A percentile compares a stretch with the other conserved stretches of the same genome.
These are phyloP conservation scores for Metarhizium robertsii DNA, from an alignment of 2,329 filamentous ascomycete species.

Conservation along the genomic window DNA sequence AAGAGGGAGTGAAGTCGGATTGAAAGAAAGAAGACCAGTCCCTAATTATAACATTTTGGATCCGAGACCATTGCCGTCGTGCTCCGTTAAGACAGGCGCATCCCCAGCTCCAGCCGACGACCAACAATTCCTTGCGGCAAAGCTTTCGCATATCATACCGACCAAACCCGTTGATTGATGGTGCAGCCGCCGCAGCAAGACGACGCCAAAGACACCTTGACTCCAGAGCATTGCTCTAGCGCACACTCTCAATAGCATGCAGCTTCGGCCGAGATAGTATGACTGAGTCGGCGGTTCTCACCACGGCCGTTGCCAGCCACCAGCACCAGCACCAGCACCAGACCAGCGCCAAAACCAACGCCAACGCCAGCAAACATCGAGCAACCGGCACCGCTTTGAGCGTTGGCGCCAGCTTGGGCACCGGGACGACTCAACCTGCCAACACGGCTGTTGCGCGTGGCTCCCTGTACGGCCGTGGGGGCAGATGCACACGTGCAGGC, in stretches of 20 bases:
- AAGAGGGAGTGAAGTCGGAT: too few relatives aligned
- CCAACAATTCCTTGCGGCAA: not conserved
- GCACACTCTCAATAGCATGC: not conserved
- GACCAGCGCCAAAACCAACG: slow-evolving; percentile 3
- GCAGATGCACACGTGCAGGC: slow-evolving; percentile 2
- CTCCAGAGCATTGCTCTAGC: too few relatives aligned
- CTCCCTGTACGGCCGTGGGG: too few relatives aligned
- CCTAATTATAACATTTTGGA: not conserved
- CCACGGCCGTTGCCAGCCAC: slow-evolving; percentile 8
- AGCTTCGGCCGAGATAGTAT: slow-evolving; percentile 9
- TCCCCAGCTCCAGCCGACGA: not conserved
- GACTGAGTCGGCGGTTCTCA: slow-evolving; percentile 19
- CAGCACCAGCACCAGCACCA: slow-evolving; percentile 1
- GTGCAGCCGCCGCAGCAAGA: too few relatives aligned
- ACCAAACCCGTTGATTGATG: too few relatives aligned
- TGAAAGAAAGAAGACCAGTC: not conserved
- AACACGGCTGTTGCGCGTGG: too few relatives aligned
- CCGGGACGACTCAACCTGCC: too few relatives aligned
- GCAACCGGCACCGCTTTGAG: not conserved
- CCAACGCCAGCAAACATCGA: not conserved
- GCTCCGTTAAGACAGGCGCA: not conserved
- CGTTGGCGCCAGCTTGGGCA: too few relatives aligned
- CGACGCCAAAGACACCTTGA: too few relatives aligned
- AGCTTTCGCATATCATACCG: too few relatives aligned
- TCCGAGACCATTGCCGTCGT: not conserved